Base-by-base conservation (phyloP, 2,329 filamentous ascomycete genomes). In the Clarireedia homoeocarpa region DNA sequence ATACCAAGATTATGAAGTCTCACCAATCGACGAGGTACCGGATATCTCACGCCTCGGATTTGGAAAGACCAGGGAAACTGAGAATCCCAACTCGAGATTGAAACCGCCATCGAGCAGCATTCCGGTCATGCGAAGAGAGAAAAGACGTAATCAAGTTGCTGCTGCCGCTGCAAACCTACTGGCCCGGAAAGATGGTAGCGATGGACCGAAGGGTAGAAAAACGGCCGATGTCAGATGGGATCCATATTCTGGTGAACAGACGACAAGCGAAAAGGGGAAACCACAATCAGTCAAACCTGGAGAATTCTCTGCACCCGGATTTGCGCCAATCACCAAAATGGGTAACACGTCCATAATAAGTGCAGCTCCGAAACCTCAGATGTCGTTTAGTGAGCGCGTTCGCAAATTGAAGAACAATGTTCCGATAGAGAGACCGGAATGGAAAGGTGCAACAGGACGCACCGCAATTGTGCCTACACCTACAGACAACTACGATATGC, bases 371-470 rank as follows among this genome's bases (percentile, higher is more conserved):
- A 66, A 67, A 27, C 64, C 65, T 27, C 64, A 70, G 12, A 68
- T 67, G 34, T 68, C 71, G 7, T 76, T 79, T 59, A 71, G 73
- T 10, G 75, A 77, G n/a, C 71, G 75, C 2, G 68, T 78, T 48
- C 73, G 73, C 53, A 74, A 70, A 57, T 68, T 75, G 54, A 73
- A 74, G 58, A 63, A 63, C 26, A 61, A 58, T 53, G 40, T 48
- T 17, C 56, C 61, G n/a, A 55, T 55, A 24, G 60, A 65, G 38
- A 74, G 77, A 23, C 82, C 83, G 5, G 77, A 83, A 56, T 91
- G 88, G 88, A 85, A 84, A 64, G 87, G 87, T 17, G 82, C 83
- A 39, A 89, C 84, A 67, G 88, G 88, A 27, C 81, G 87, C 61
- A 77, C 78, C 44, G 75, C 80, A 38, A 75, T 89, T 55, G 78